Percentiles rank a stretch among this genome's conserved stretches.
Evolutionary conservation across 2,329 filamentous ascomycete species (phyloP).

Genomic region (Cercospora sojina): DNA sequence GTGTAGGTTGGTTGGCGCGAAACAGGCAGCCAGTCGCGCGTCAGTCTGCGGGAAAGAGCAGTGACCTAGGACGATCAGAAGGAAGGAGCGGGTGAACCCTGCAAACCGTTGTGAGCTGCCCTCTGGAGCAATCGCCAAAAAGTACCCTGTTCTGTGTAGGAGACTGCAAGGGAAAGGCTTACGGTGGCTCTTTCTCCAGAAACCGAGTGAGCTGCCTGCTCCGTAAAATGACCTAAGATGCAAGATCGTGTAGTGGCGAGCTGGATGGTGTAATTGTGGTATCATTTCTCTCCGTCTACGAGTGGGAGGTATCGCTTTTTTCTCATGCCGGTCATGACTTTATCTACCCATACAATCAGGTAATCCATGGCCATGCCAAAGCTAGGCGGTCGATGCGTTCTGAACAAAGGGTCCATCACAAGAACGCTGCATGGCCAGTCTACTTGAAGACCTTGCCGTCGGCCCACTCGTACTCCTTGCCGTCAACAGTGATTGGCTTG

Average conservation of each 20-base stretch:
- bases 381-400: neutral
- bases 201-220: neutral
- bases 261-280: neutral
- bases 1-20: neutral
- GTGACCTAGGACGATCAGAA: neutral
- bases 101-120: neutral
- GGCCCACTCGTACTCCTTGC: constrained; percentile 85
- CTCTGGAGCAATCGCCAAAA: neutral
- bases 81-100: neutral
- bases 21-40: neutral
- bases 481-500: constrained; percentile 72
- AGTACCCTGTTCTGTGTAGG: neutral
- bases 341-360: constrained; percentile 14
- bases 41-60: neutral
- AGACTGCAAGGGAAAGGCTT: neutral
- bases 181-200: neutral
- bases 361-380: neutral
- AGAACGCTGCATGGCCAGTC: neutral
- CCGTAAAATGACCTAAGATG: neutral
- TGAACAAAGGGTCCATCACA: neutral
- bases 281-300: constrained; percentile 5
- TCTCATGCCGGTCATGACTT: constrained; percentile 13
- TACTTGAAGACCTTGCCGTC: constrained; percentile 99
- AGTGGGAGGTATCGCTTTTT: constrained; percentile 12
- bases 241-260: neutral